Percentiles rank a stretch among this genome's conserved stretches.
phyloP scores from a whole-genome alignment of 2,329 filamentous ascomycete genomes.

The Fusarium coicis region DNA sequence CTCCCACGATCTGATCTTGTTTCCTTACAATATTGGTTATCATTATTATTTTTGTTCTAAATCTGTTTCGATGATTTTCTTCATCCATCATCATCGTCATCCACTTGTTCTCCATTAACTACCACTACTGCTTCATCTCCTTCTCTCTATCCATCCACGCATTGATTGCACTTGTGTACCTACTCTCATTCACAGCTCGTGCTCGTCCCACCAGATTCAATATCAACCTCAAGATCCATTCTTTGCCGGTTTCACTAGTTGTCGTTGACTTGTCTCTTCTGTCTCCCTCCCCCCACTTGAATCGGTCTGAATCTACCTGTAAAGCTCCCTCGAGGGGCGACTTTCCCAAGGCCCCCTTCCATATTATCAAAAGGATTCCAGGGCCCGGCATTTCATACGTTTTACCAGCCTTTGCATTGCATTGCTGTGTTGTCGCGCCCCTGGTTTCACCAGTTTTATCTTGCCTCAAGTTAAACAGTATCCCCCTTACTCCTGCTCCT shows the following conservation, averaged over 20 bases:
- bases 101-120: not conserved
- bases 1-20: conserved; percentile 4
- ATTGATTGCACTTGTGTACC: conserved; percentile 5
- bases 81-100: not conserved
- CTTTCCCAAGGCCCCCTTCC: conserved; percentile 19
- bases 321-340: conserved; percentile 38
- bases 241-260: conserved; percentile 34
- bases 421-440: conserved; percentile 28
- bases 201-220: conserved; percentile 18
- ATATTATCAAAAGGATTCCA: conserved; percentile 38
- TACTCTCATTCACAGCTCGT: conserved; percentile 10
- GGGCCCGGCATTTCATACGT: conserved; percentile 28
- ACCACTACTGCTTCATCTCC: not conserved
- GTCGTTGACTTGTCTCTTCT: conserved; percentile 10
- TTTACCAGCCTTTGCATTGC: conserved; percentile 34
- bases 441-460: conserved; percentile 43
- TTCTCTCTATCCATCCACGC: not conserved
- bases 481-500: conserved; percentile 16
- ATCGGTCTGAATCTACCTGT: not conserved
- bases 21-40: not conserved
- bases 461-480: conserved; percentile 37
- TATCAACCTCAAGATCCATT: conserved; percentile 16
- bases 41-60: not conserved
- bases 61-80: not conserved
- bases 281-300: conserved; percentile 33